Evolutionary conservation across 306 rosid species (phyloP), one percentile per base, ranked within the genome.

Genomic region (Quercus rubra): DNA sequence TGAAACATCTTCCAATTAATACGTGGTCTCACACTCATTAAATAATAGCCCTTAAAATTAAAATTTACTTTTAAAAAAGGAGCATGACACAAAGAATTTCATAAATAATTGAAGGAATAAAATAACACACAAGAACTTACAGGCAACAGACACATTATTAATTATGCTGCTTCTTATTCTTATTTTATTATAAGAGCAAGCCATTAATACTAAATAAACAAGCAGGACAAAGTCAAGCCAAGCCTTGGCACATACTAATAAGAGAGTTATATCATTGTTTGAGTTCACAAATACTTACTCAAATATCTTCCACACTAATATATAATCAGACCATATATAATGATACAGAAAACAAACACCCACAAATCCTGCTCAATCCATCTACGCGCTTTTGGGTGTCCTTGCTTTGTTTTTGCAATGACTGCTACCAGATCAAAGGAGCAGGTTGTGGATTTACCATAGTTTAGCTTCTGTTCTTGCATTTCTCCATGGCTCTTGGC

Each of bases 401-500:
- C 59, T 51, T 63, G 57, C 70, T 77, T 30, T 73, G 61, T 79
- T 61, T 73, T 69, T 3, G 72, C 68, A 78, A 55, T 6, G 20
- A 72, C 59, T 68, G 80, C 78, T 83, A 58, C 62, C 43, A 80
- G 84, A 81, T 77, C 80, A 80, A 74, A 83, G 71, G 89, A 83
- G 87, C 85, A 83, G 89, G 83, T 72, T 43, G 78, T 55, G 83
- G 77, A 82, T 21, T 35, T 52, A 69, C 85, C 78, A 41, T 7
- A 25, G 59, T 77, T 91, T 84, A 91, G 84, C 91, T 87, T 64
- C 90, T 83, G 82, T 90, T 92, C 90, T 88, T 94, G 91, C 90
- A 91, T 70, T 92, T 94, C 84, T 91, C 97, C 97, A 90, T 77
- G 49, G 90, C 90, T 78, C 90, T 92, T 78, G 98, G 97, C 62